Conservation (phyloP, 2,329 filamentous ascomycete species). For the Penicillium thymicola region DNA sequence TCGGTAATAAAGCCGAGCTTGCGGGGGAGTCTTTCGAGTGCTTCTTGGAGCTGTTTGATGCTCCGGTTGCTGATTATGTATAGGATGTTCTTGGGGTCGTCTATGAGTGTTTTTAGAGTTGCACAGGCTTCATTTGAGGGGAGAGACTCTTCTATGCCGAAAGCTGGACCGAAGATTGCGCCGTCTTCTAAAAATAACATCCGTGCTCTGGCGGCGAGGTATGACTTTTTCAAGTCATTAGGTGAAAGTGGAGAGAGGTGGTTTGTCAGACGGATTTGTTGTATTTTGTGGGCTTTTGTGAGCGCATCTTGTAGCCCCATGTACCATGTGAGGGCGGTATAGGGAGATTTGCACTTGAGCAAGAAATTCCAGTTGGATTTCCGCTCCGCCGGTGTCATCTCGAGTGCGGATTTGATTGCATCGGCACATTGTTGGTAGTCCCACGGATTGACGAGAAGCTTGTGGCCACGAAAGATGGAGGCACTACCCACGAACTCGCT, state of each 20-base stretch:
- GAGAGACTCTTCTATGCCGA: constrained; percentile 58
- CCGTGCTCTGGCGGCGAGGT: constrained; percentile 61
- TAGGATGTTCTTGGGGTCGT: constrained; percentile 74
- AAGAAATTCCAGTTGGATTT: constrained; percentile 69
- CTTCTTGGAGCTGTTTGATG: constrained; percentile 76
- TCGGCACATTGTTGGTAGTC: constrained; percentile 83
- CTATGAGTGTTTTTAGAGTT: constrained; percentile 70
- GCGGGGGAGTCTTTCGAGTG: constrained; percentile 65
- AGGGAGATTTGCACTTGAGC: constrained; percentile 66
- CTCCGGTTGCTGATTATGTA: constrained; percentile 87
- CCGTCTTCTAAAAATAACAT: constrained; percentile 91
- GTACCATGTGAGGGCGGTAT: constrained; percentile 82
- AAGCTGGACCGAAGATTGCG: constrained; percentile 70
- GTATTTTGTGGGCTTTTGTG: constrained; percentile 71
- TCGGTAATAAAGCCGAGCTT: constrained; percentile 82
- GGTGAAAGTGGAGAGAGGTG: constrained; percentile 77
- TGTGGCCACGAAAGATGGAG: constrained; percentile 73
- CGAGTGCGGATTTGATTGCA: constrained; percentile 74
- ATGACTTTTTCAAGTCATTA: constrained; percentile 60
- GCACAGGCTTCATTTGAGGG: constrained; percentile 74
- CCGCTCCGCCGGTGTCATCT: constrained; percentile 76
- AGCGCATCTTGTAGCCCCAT: constrained; percentile 66
- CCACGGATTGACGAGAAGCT: constrained; percentile 90
- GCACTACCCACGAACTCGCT: constrained; percentile 94
- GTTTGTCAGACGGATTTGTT: constrained; percentile 73